phyloP scores from a whole-genome alignment of 106 monocot genomes.

The Dendrobium chrysotoxum region DNA sequence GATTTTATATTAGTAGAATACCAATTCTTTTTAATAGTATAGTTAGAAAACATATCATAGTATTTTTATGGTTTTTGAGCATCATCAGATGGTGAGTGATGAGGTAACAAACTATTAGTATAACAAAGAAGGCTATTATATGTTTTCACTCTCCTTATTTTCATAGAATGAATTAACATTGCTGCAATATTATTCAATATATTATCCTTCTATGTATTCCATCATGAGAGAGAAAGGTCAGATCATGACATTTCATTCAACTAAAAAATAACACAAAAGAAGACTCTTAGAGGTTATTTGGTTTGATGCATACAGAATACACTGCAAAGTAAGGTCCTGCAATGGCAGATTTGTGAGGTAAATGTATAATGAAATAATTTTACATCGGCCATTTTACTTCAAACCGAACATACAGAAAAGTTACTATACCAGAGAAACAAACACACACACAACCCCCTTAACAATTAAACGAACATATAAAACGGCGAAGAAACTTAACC shows the following conservation, averaged over 20 bases:
- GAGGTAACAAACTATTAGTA: not conserved
- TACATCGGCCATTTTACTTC: no score
- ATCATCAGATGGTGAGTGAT: no score
- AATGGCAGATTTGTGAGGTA: not conserved
- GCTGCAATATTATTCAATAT: not conserved
- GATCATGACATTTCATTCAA: not conserved
- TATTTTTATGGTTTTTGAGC: no score
- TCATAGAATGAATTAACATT: not conserved
- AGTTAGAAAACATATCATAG: no score
- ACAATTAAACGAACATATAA: not conserved
- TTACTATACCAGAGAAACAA: not conserved
- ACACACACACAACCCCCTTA: not conserved
- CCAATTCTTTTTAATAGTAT: not conserved
- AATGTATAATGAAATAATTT: not conserved
- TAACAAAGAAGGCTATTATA: not conserved
- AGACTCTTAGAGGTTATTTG: no score
- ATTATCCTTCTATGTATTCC: not conserved
- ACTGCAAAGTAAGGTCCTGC: not conserved
- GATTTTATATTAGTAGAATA: not conserved
- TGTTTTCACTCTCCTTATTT: not conserved
- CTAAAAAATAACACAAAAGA: not conserved
- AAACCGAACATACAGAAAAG: no score
- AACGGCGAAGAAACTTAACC: not conserved
- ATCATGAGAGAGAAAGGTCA: not conserved
- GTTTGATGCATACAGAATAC: no score